These are phyloP conservation scores for Metroxylon sagu DNA, from an alignment of 176 grass and related monocot species.

Conservation along the genomic window DNA sequence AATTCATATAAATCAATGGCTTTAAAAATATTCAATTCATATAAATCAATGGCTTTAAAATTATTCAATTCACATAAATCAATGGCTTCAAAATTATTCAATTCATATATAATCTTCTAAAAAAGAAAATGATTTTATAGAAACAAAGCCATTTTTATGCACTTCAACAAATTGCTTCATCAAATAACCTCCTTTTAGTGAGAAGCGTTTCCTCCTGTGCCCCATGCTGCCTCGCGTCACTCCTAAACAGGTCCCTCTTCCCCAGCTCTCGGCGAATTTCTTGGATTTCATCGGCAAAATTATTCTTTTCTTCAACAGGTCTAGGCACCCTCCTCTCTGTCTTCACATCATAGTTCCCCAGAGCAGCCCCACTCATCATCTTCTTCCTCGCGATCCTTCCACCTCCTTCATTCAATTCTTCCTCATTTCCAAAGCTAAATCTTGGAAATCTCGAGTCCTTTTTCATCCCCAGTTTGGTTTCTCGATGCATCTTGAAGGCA, in stretches of 20 bases:
- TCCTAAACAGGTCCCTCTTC: constrained; percentile 27
- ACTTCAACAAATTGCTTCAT: too few species aligned
- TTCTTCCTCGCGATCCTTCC: constrained; percentile 33
- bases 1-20: too few species aligned
- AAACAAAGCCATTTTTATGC: too few species aligned
- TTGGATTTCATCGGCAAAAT: constrained; percentile 34
- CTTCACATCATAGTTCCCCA: constrained; percentile 64
- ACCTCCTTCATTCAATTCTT: constrained; percentile 13
- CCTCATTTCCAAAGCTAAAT: constrained; percentile 23
- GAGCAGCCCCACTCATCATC: constrained; percentile 56
- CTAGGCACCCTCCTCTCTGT: constrained; percentile 42
- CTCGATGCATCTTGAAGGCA: not conserved
- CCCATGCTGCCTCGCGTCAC: constrained; percentile 33
- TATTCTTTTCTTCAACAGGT: constrained; percentile 26
- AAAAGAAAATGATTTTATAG: too few species aligned
- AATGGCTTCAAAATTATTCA: too few species aligned
- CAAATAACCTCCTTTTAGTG: constrained; percentile 63
- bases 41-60: too few species aligned
- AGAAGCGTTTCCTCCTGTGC: constrained; percentile 45
- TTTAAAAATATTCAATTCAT: too few species aligned
- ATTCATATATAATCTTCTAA: too few species aligned
- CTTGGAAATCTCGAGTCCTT: constrained; percentile 29
- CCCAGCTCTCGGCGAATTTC: constrained; percentile 66
- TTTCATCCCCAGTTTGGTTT: not conserved
- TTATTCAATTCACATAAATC: too few species aligned